These are phyloP conservation scores for Gossypioides kirkii DNA, from an alignment of 345 rosid genomes.

Conservation along the genomic window DNA sequence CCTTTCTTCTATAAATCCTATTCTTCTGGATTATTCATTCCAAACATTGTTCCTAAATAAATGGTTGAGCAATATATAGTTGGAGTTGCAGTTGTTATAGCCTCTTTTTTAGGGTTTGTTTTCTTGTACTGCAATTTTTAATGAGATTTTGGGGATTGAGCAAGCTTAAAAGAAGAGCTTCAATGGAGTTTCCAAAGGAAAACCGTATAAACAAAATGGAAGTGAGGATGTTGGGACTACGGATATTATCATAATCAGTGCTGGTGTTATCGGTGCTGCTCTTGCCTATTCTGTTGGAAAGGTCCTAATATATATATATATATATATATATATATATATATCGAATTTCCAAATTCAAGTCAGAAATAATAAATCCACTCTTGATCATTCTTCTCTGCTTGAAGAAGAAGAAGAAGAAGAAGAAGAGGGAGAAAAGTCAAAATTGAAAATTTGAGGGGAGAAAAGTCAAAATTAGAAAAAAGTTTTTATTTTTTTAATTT, in stretches of 20 bases:
- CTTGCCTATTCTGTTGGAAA: slow-evolving; percentile 50
- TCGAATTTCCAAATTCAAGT: neutral
- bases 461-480: too few species aligned
- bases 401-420: too few species aligned
- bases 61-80: neutral
- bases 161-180: neutral
- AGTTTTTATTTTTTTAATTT: too few species aligned
- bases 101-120: slow-evolving; percentile 1
- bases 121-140: neutral
- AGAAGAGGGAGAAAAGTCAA: too few species aligned
- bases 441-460: too few species aligned
- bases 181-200: neutral
- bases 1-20: neutral
- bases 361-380: too few species aligned
- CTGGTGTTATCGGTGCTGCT: slow-evolving; percentile 49
- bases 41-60: neutral
- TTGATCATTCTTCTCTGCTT: neutral
- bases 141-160: neutral
- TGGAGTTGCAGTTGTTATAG: neutral
- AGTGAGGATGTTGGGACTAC: neutral
- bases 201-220: neutral
- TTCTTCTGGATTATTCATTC: neutral
- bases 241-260: slow-evolving; percentile 35
- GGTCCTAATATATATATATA: neutral
- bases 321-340: too few species aligned